Evolutionary conservation across 192 early-diverging fungal species (phyloP).

Genomic region (Thoreauomyces humboldtii): DNA sequence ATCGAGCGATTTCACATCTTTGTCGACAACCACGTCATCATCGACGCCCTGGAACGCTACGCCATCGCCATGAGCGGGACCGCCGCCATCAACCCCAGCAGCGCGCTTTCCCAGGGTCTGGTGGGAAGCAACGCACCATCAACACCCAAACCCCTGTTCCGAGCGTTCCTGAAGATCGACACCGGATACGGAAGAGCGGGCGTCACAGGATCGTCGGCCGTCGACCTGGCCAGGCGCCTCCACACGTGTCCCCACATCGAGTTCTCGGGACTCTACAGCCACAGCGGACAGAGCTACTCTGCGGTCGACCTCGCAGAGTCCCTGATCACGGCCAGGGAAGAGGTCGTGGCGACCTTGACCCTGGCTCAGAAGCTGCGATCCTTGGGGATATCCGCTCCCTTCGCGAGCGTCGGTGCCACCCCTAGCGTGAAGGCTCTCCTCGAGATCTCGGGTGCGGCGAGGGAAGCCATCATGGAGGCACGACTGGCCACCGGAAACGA

Average conservation of each 20-base stretch:
- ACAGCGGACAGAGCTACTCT: conserved; percentile 16
- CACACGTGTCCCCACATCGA: conserved; percentile 8
- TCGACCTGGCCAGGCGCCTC: conserved; percentile 10
- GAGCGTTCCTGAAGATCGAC: conserved; percentile 24
- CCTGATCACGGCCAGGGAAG: conserved; percentile 11
- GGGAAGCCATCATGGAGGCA: conserved; percentile 16
- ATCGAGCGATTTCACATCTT: conserved; percentile 17
- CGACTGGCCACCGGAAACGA: conserved; percentile 3
- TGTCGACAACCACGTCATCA: conserved; percentile 21
- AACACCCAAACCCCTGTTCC: not conserved
- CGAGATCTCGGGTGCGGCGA: conserved; percentile 13
- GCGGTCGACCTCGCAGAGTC: not conserved
- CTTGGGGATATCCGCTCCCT: conserved; percentile 13
- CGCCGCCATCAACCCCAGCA: conserved; percentile 10
- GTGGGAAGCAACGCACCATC: not conserved
- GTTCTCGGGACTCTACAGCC: conserved; percentile 24
- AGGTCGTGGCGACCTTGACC: conserved; percentile 4
- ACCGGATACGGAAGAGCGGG: conserved; percentile 27
- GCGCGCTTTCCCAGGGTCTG: conserved; percentile 10
- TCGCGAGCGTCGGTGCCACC: conserved; percentile 22
- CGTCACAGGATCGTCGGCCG: not conserved
- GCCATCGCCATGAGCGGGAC: not conserved
- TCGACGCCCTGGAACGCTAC: conserved; percentile 23
- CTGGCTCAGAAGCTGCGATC: conserved; percentile 24
- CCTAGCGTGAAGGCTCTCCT: conserved; percentile 16